A percentile compares a stretch with the other conserved stretches of the same genome.
phyloP scores from a whole-genome alignment of 441 rosid genomes.

The Brassica balearica region DNA sequence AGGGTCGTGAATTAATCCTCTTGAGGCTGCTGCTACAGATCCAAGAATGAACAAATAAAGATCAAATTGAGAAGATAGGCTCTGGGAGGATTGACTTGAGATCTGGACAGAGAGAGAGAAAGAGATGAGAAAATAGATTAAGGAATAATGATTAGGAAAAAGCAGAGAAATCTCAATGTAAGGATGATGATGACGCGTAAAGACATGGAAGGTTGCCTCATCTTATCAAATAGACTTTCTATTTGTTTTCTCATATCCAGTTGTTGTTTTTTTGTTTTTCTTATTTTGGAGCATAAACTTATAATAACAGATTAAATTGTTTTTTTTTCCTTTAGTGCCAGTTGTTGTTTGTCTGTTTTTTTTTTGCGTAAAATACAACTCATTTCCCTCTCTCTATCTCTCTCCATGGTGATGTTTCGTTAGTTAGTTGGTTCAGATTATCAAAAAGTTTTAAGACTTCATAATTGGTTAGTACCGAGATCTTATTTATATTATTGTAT shows the following conservation, averaged over 20 bases:
- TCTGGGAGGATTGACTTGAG: conserved; percentile 17
- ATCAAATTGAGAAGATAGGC: conserved; percentile 31
- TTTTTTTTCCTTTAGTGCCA: conserved; percentile 10
- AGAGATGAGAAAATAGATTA: conserved; percentile 21
- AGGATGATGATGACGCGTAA: conserved; percentile 43
- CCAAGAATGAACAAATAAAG: conserved; percentile 11
- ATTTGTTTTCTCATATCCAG: conserved; percentile 38
- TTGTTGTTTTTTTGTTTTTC: conserved; percentile 27
- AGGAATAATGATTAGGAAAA: conserved; percentile 22
- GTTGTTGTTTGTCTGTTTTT: conserved; percentile 7
- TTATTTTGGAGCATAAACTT: neutral
- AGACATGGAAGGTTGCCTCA: conserved; percentile 31
- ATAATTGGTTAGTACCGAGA: conserved; percentile 15
- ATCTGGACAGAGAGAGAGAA: conserved; percentile 27
- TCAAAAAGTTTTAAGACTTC: neutral
- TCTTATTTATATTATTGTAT: neutral
- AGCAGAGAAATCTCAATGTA: conserved; percentile 38
- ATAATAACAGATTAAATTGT: conserved; percentile 20
- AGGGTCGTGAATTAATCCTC: conserved; percentile 22
- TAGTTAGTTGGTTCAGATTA: conserved; percentile 28
- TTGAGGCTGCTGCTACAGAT: neutral
- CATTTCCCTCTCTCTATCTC: neutral
- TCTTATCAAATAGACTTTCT: conserved; percentile 37
- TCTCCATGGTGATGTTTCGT: neutral
- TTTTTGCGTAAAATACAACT: conserved; percentile 4